Evolutionary conservation across 2,329 filamentous ascomycete species (phyloP).

Genomic region (Botrytis medusae): DNA sequence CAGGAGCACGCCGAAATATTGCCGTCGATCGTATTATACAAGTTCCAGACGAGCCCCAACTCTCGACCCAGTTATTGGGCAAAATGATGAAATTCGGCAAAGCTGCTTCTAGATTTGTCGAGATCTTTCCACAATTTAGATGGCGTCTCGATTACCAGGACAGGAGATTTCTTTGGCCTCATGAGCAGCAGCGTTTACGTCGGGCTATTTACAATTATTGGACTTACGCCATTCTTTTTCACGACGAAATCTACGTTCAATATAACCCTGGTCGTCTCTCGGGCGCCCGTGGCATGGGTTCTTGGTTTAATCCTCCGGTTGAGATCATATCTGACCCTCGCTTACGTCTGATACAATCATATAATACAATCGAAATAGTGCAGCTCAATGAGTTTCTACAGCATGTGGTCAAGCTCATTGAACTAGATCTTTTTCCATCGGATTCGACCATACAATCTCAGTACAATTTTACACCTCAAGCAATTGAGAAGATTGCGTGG

Average conservation of each 20-base stretch:
- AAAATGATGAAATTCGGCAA: slow-evolving; percentile 38
- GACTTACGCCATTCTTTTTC: slow-evolving; percentile 39
- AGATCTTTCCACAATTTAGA: slow-evolving; percentile 38
- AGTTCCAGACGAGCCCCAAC: slow-evolving; percentile 28
- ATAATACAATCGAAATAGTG: slow-evolving; percentile 34
- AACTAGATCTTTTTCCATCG: slow-evolving; percentile 37
- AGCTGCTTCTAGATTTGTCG: slow-evolving; percentile 37
- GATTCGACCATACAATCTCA: slow-evolving; percentile 35
- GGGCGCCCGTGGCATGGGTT: background rate
- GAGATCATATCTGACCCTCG: slow-evolving; percentile 32
- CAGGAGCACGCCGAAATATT: slow-evolving; percentile 35
- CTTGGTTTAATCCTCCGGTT: slow-evolving; percentile 26
- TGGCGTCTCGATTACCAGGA: slow-evolving; percentile 38
- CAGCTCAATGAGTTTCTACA: slow-evolving; percentile 36
- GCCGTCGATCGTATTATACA: slow-evolving; percentile 33
- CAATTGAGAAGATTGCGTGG: slow-evolving; percentile 37
- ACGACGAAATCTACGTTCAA: slow-evolving; percentile 36
- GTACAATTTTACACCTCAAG: slow-evolving; percentile 30
- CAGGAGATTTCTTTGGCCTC: slow-evolving; percentile 33
- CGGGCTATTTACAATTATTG: slow-evolving; percentile 38
- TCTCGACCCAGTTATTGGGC: slow-evolving; percentile 35
- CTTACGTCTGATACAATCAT: slow-evolving; percentile 35
- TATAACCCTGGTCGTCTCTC: slow-evolving; percentile 28
- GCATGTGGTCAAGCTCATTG: slow-evolving; percentile 35
- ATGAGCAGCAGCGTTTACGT: slow-evolving; percentile 36